Base-by-base conservation (phyloP, 345 rosid genomes). In the Linum usitatissimum region DNA sequence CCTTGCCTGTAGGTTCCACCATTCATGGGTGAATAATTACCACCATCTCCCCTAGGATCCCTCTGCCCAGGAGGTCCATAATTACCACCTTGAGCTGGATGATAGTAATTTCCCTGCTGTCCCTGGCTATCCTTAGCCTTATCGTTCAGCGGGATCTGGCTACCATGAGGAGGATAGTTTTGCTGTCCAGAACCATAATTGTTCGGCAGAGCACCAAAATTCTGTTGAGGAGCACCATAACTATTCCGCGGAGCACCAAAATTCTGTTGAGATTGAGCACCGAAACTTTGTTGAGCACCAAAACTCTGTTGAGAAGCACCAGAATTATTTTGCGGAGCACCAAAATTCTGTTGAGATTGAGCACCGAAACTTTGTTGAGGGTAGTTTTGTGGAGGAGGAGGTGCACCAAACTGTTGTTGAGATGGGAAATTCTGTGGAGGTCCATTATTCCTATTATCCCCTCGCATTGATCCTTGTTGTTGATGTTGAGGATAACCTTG, bases 331-430 rank as follows among this genome's bases (percentile, higher is more conserved):
- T 45, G 64, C 2, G 53, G 55, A 6, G 64, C 13, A 38, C 61
- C 57, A 53, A 53, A 60, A 18, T 56, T 65, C 23, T 80, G n/a
- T n/a, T n/a, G n/a, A n/a, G n/a, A n/a, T n/a, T n/a, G n/a, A n/a
- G n/a, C n/a, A n/a, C n/a, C n/a, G n/a, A n/a, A n/a, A n/a, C n/a
- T 77, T 49, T 70, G 81, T 38, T 79, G 61, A n/a, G 76, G 71
- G 68, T 77, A 71, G n/a, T n/a, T n/a, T n/a, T n/a, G n/a, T n/a
- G n/a, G n/a, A 10, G 69, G 79, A 60, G 86, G 65, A 18, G 36
- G 36, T 31, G 36, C 36, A 31, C 36, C 6, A 6, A 31, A 31
- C 18, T 14, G 8, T n/a, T 21, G 21, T 7, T 18, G 57, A 6
- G 18, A 21, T 14, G 49, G 49, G 49, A 42, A 42, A 42, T 42